Evolutionary conservation across 1,284 basidiomycete genomes (phyloP), one percentile per base, ranked within the genome.

Genomic region (Tilletia setariae): DNA sequence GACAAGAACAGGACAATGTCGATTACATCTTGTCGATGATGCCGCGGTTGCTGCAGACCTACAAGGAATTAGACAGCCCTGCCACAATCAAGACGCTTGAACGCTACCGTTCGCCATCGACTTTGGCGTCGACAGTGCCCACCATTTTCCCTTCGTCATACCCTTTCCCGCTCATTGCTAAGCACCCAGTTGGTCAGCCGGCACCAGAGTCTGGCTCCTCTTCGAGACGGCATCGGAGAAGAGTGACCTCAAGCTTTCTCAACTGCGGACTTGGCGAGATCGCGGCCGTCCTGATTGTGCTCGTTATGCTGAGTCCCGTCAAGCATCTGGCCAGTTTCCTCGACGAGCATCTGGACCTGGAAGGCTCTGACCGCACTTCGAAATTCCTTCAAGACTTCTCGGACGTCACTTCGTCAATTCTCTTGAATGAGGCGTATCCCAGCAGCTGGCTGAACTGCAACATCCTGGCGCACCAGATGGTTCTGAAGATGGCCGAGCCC

Each of bases 71-170:
- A 49, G 88, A 90, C 75, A 89, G 85, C 72, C 85, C 88, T 0
- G 86, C 86, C 0, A 91, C 90, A 15, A 85, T 86, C 56, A 87
- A 87, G 66, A 88, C 89, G 0, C 87, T 97, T 53, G 89, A 91
- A 76, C 88, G 88, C 43, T 88, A 87, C 53, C 87, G 87, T 56
- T 65, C 77, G n/a, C 78, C 78, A 0, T 79, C 88, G 0, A 88
- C 90, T 0, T 84, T 87, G 28, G 88, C 89, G 62, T 85, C 89
- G 32, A 79, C 86, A 2, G 83, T 89, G 2, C 93, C 94, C 0
- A 89, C 93, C 67, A 90, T 92, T 1, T 97, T 97, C 84, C 95
- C 94, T 0, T 90, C 93, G 69, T 90, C 93, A 0, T 94, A 97
- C 80, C 95, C 94, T 0, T 94, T 97, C 83, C 90, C 93, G 0